Evolutionary conservation across 257 asterid genomes (phyloP), one percentile per base, ranked within the genome.

Genomic region (Solanum peruvianum): DNA sequence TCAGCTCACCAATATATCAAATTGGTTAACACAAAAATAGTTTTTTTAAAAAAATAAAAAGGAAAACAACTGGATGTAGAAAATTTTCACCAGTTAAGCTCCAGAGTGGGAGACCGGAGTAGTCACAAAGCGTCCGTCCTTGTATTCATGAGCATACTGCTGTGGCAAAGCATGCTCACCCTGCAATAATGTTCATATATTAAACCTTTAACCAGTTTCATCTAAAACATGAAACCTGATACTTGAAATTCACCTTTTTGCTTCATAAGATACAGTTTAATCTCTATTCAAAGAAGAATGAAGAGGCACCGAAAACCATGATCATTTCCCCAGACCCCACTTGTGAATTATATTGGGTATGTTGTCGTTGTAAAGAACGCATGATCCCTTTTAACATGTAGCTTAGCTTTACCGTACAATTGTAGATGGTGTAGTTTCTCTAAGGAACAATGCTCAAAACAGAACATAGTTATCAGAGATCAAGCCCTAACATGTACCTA

Each of bases 61-160:
- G 31, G 6, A 82, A 58, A 69, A 85, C 88, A 83, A 71, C 47
- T 84, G 71, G 42, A 84, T 13, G 86, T 20, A 23, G 60, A 15
- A 58, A 81, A 37, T 23, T 86, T 35, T 78, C 81, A 29, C 87
- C 9, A 49, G 85, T 91, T 92, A 97, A 89, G 94, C 99, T 71
- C 97, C 99, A 2, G 99, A 96, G 93, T 97, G 99, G 86, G 98
- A 92, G 49, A 94, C 95, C 1, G 99, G 98, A 71, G 95, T 92
- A 27, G 99, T 97, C 72, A 91, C 92, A 67, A 96, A 96, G 67
- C 92, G 98, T 33, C 98, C 99, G 81, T 94, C 96, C 92, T 91
- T 94, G 91, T 91, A 97, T 18, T 45, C 91, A 82, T 97, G 98
- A 88, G 94, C 77, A 84, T 92, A 96, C 84, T 97, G 99, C 78